Conservation (phyloP, 345 rosid species). For the Cardamine resedifolia region DNA sequence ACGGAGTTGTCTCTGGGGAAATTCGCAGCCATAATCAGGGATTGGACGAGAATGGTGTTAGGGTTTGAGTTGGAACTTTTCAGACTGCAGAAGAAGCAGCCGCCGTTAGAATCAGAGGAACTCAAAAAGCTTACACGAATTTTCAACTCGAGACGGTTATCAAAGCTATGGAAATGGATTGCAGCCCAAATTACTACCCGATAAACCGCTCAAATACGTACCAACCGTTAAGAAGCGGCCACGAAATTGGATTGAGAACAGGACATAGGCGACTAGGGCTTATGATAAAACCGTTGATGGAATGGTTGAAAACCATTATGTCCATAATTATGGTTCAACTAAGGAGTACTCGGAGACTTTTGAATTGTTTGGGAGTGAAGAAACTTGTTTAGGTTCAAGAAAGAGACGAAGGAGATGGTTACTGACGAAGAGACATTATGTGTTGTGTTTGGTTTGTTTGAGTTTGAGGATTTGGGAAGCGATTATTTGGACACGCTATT, state of each 20-base stretch:
- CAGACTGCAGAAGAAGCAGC: conserved; percentile 89
- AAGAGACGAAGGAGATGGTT: conserved; percentile 26
- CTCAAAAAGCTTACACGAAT: conserved; percentile 58
- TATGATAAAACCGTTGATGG: conserved; percentile 15
- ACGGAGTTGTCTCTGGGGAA: conserved; percentile 83
- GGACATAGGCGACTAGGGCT: not conserved
- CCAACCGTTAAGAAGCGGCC: not conserved
- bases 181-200: conserved; percentile 5
- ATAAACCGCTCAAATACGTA: not conserved
- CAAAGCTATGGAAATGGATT: conserved; percentile 43
- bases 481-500: conserved; percentile 66
- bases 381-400: conserved; percentile 25
- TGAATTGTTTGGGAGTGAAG: conserved; percentile 24
- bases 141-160: conserved; percentile 61
- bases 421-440: conserved; percentile 29
- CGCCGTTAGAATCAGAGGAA: conserved; percentile 75
- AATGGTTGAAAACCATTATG: conserved; percentile 5
- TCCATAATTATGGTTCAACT: not conserved
- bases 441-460: conserved; percentile 47
- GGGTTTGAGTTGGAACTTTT: conserved; percentile 93
- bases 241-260: not conserved
- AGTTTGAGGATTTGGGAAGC: conserved; percentile 70
- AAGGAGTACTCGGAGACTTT: not conserved
- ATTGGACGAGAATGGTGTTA: conserved; percentile 61
- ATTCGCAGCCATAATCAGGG: conserved; percentile 86